Conservation (phyloP, 225 moss, liverwort and hornwort species). For the Neckera pumila region DNA sequence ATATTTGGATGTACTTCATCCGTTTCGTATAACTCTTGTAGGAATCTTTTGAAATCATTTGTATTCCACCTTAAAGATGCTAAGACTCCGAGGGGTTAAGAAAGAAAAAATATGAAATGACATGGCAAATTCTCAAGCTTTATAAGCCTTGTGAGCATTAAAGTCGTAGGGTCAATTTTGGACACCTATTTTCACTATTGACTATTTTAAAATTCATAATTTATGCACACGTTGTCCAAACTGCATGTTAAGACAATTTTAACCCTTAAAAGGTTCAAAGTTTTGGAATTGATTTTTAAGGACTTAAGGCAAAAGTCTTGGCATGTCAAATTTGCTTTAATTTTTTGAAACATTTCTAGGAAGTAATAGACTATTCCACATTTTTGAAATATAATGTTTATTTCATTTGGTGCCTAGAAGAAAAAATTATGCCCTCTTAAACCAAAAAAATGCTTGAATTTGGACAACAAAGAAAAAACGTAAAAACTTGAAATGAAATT, state of each 20-base stretch:
- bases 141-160: not conserved
- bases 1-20: not conserved
- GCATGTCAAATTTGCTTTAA: not conserved
- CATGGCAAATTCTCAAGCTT: not conserved
- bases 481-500: not conserved
- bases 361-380: fast-evolving
- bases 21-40: not conserved
- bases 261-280: not conserved
- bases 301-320: not conserved
- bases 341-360: not conserved
- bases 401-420: too few relatives aligned
- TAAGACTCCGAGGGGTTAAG: fast-evolving
- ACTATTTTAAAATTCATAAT: too few relatives aligned
- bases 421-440: not conserved
- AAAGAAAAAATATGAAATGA: not conserved
- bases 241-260: not conserved
- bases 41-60: not conserved
- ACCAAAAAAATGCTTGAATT: fast-evolving
- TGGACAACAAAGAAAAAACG: not conserved
- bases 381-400: not conserved
- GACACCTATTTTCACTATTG: not conserved
- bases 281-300: fast-evolving
- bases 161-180: fast-evolving
- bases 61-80: not conserved
- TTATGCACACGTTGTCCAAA: not conserved